Base-by-base conservation (phyloP, 1,284 basidiomycete species). In the Apiotrichum veenhuisii region DNA sequence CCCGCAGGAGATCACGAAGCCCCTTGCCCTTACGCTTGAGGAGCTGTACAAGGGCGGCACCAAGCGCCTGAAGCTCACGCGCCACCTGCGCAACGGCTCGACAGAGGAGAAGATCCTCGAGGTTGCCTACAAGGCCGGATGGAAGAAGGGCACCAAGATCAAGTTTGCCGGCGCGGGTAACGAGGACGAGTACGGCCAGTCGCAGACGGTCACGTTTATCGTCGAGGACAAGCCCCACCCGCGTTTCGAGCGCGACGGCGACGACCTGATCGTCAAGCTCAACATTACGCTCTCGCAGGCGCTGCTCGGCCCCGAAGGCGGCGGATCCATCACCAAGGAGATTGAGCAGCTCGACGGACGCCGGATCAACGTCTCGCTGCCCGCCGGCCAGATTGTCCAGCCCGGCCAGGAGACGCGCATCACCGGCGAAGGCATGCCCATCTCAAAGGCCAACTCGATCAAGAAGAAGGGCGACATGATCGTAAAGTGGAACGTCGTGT, bases 51-150 rank as follows among this genome's bases (percentile, higher is more conserved):
- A 80, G 46, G 96, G 96, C 33, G 81, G 87, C 2, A 87, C 86
- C 27, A 98, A 98, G 77, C 89, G 86, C 65, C 83, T 98, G 58
- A 95, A 93, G 76, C 85, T 98, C 57, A 86, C 87, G 4, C 85
- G 93, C 52, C 84, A 84, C 65, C 77, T 88, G 54, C 76, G 86
- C 26, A 81, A 82, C 55, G 92, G 94, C 1, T 77, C 80, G 15
- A 86, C 84, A 15, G 92, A 96, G 74, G 91, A 95, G 64, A 96
- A 94, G 77, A 86, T 94, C 10, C 83, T 96, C 58, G 91, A 93
- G 70, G 88, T 95, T 64, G 82, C 84, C n/a, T 84, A 95, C 54
- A 85, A 87, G 65, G 89, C 93, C 14, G 80, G 80, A 25, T 81
- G 79, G 79, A 81, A 81, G 65, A 77, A 75, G 52, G 93, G 93